These are phyloP conservation scores for Rhizopogon salebrosus DNA, from an alignment of 768 basidiomycete genomes.

Conservation along the genomic window DNA sequence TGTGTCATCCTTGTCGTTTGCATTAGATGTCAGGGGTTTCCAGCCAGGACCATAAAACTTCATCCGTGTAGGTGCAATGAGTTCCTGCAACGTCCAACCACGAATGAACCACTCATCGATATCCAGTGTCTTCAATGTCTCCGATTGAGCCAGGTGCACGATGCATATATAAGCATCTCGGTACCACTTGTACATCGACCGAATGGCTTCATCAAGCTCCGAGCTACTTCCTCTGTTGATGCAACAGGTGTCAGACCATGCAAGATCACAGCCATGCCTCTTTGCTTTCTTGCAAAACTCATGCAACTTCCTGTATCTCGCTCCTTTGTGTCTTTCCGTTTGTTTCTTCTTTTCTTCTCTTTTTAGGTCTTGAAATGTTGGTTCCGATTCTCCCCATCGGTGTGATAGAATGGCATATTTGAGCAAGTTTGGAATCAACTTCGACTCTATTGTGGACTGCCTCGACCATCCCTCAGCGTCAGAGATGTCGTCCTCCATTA, in stretches of 20 bases:
- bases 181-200: constrained; percentile 16
- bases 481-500: background rate
- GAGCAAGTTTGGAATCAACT: background rate
- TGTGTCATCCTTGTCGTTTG: constrained; percentile 2
- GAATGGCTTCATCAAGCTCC: constrained; percentile 13
- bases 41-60: constrained; percentile 10
- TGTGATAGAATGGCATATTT: constrained; percentile 8
- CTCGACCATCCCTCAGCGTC: background rate
- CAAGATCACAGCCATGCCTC: background rate
- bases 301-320: background rate
- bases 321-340: background rate
- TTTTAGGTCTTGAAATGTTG: constrained; percentile 4
- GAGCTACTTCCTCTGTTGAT: constrained; percentile 12
- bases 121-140: background rate
- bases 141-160: constrained; percentile 4
- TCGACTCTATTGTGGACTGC: background rate
- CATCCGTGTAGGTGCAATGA: constrained; percentile 10
- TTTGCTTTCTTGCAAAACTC: constrained; percentile 1
- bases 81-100: constrained; percentile 10
- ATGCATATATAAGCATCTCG: constrained; percentile 10
- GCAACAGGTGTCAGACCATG: constrained; percentile 12
- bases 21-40: constrained; percentile 1
- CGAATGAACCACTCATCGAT: constrained; percentile 10
- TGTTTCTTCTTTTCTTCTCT: no score
- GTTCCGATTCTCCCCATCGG: constrained; percentile 3